These are phyloP conservation scores for Agrocybe chaxingu DNA, from an alignment of 768 basidiomycete species.

Conservation along the genomic window DNA sequence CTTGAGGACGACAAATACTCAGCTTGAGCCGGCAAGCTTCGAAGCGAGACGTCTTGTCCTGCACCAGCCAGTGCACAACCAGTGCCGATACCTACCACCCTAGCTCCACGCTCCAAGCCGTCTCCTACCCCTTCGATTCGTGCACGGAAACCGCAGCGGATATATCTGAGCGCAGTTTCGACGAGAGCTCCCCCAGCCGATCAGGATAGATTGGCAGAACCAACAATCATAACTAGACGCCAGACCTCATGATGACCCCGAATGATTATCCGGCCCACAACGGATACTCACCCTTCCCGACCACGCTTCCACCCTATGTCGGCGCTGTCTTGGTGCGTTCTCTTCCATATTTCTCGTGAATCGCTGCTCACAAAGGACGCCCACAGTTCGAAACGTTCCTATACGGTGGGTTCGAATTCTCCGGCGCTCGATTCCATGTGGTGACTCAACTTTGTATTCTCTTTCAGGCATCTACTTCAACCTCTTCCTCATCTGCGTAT, in stretches of 20 bases:
- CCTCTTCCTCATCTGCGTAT: conserved; percentile 32
- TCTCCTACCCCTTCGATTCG: too few species aligned
- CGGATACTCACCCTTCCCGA: conserved; percentile 12
- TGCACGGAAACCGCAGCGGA: too few species aligned
- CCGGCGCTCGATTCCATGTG: background rate
- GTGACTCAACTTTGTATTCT: background rate
- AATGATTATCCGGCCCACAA: conserved; percentile 3
- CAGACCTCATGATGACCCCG: background rate
- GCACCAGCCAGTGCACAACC: too few species aligned
- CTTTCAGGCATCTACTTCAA: conserved; percentile 31
- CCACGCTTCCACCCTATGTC: conserved; percentile 18
- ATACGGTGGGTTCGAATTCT: conserved; percentile 16
- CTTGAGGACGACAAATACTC: too few species aligned
- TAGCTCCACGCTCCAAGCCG: too few species aligned
- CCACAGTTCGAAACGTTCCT: conserved; percentile 24
- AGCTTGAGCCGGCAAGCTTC: too few species aligned
- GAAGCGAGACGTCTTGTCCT: too few species aligned
- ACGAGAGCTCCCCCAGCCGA: too few species aligned
- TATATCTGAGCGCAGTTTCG: too few species aligned
- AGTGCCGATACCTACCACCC: too few species aligned
- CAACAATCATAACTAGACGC: too few species aligned
- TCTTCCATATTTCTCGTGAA: background rate
- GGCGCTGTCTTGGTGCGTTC: conserved; percentile 21
- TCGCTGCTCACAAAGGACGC: background rate
- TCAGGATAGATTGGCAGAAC: too few species aligned